Evolutionary conservation across 768 basidiomycete genomes (phyloP).

Genomic region (Lactarius psammicola): DNA sequence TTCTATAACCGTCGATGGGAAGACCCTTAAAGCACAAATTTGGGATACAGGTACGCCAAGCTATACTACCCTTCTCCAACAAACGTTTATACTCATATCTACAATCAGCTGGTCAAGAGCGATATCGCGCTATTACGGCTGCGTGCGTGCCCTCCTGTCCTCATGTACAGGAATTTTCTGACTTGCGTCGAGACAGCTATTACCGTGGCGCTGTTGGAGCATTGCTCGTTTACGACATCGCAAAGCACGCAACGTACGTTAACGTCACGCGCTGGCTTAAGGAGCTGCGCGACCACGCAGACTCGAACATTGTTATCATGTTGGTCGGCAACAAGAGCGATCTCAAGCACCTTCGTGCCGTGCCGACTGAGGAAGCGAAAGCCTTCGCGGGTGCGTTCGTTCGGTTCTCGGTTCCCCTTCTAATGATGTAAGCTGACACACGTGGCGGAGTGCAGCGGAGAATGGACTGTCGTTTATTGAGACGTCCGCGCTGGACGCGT

Average conservation of each 20-base stretch:
- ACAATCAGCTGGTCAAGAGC: constrained; percentile 86
- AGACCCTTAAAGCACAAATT: constrained; percentile 97
- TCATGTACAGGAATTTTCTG: not conserved
- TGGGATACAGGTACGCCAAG: constrained; percentile 90
- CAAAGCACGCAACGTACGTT: constrained; percentile 91
- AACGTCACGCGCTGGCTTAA: constrained; percentile 96
- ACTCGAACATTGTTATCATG: constrained; percentile 93
- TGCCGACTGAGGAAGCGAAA: constrained; percentile 97
- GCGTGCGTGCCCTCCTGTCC: constrained; percentile 55
- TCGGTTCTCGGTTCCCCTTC: not conserved
- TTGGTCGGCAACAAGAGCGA: constrained; percentile 98
- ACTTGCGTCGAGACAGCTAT: constrained; percentile 53
- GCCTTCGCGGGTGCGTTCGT: constrained; percentile 75
- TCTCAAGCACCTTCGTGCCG: constrained; percentile 94
- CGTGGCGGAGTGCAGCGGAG: constrained; percentile 52
- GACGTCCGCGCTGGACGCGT: constrained; percentile 99
- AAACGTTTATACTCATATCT: constrained; percentile 16
- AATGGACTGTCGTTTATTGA: constrained; percentile 94
- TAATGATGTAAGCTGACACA: not conserved
- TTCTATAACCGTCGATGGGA: constrained; percentile 91
- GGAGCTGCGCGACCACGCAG: constrained; percentile 93
- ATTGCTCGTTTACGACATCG: constrained; percentile 90
- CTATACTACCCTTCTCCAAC: not conserved
- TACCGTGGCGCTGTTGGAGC: constrained; percentile 97
- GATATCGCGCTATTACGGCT: constrained; percentile 96